phyloP scores from a whole-genome alignment of 2,329 filamentous ascomycete genomes.

The Phyllosticta ampelicida region DNA sequence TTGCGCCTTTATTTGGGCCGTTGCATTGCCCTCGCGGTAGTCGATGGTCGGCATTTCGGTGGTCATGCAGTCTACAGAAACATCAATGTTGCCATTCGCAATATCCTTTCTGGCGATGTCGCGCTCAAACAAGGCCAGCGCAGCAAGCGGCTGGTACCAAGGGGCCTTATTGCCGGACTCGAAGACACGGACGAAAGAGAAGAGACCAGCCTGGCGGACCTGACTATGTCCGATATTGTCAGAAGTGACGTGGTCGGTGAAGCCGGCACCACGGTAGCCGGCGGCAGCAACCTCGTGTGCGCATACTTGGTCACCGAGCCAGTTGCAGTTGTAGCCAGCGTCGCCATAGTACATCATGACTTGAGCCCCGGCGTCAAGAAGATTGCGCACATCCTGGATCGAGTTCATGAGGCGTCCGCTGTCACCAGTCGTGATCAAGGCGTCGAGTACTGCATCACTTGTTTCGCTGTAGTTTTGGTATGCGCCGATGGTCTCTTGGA shows the following conservation, averaged over 20 bases:
- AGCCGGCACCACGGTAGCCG: constrained; percentile 37
- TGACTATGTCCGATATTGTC: constrained; percentile 42
- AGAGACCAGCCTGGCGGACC: constrained; percentile 41
- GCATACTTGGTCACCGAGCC: constrained; percentile 34
- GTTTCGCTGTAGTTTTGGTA: constrained; percentile 46
- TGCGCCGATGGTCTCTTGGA: constrained; percentile 49
- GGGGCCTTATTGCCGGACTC: constrained; percentile 41
- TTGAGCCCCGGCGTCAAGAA: constrained; percentile 31
- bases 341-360: constrained; percentile 38
- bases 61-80: constrained; percentile 21
- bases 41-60: constrained; percentile 26
- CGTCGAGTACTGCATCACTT: constrained; percentile 33
- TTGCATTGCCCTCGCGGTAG: constrained; percentile 34
- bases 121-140: constrained; percentile 41
- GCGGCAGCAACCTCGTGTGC: constrained; percentile 30
- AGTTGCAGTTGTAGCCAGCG: constrained; percentile 40
- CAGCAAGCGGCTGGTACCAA: constrained; percentile 43
- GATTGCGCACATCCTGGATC: constrained; percentile 29
- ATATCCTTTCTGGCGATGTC: constrained; percentile 40
- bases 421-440: constrained; percentile 41
- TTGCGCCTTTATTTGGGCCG: constrained; percentile 36
- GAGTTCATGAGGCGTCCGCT: constrained; percentile 36
- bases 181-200: constrained; percentile 41
- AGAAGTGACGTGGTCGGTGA: constrained; percentile 34
- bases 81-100: constrained; percentile 33